These are phyloP conservation scores for Tricholoma sp. DNA, from an alignment of 768 basidiomycete genomes.

Conservation along the genomic window DNA sequence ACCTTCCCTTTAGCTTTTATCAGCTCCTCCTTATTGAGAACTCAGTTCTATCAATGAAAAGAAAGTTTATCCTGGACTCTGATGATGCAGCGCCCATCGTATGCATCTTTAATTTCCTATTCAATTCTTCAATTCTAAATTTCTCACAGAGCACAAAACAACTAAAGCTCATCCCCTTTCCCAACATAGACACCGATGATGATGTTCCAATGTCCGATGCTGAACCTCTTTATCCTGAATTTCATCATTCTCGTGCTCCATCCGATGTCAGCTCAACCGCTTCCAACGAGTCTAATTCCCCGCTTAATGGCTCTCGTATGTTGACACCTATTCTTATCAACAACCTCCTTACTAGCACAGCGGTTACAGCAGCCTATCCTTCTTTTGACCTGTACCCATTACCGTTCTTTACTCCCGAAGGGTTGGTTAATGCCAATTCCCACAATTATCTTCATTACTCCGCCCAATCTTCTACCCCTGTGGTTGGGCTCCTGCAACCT, in stretches of 20 bases:
- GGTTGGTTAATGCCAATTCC: slow-evolving; percentile 43
- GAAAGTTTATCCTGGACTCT: slow-evolving; percentile 62
- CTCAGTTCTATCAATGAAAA: slow-evolving; percentile 61
- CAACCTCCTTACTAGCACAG: neutral
- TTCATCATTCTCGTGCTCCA: slow-evolving; percentile 57
- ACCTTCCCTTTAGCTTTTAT: slow-evolving; percentile 8
- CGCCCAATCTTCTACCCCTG: slow-evolving; percentile 37
- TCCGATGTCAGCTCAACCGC: slow-evolving; percentile 62
- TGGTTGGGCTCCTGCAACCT: slow-evolving; percentile 67
- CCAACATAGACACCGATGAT: slow-evolving; percentile 53
- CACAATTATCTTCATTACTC: slow-evolving; percentile 38
- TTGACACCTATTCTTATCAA: slow-evolving; percentile 8
- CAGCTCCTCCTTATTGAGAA: slow-evolving; percentile 5
- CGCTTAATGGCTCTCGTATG: slow-evolving; percentile 45
- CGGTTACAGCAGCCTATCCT: slow-evolving; percentile 45
- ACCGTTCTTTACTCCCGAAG: slow-evolving; percentile 44
- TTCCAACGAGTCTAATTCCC: slow-evolving; percentile 45
- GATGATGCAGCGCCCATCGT: slow-evolving; percentile 51
- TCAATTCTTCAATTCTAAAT: slow-evolving; percentile 18
- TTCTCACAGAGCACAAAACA: slow-evolving; percentile 54
- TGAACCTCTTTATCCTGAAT: slow-evolving; percentile 48
- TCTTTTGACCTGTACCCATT: slow-evolving; percentile 58
- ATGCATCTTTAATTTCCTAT: slow-evolving; percentile 16
- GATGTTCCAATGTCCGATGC: slow-evolving; percentile 73
- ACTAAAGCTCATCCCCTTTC: slow-evolving; percentile 71